Conservation (phyloP, 768 basidiomycete species). For the Serpula lacrymans region DNA sequence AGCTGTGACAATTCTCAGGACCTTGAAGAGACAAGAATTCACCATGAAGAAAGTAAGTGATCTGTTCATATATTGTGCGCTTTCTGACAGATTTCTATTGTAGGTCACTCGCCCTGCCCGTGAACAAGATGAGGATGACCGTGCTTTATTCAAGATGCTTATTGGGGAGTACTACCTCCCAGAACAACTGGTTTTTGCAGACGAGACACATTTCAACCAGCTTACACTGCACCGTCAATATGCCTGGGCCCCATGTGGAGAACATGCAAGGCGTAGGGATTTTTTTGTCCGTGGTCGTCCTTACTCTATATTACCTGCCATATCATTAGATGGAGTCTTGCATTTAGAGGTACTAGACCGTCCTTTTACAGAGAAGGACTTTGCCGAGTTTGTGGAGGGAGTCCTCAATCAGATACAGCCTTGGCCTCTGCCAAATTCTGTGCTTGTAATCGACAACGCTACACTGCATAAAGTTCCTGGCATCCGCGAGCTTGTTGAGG, state of each 20-base stretch:
- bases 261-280: constrained; percentile 8
- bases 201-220: constrained; percentile 28
- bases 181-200: constrained; percentile 27
- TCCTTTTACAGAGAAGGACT: constrained; percentile 24
- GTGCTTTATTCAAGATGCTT: constrained; percentile 5
- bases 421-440: constrained; percentile 31
- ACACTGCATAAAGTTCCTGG: constrained; percentile 27
- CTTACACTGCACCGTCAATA: constrained; percentile 13
- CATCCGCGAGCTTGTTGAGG: constrained; percentile 26
- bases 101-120: constrained; percentile 14
- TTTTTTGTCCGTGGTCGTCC: constrained; percentile 19
- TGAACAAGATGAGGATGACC: constrained; percentile 12
- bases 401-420: constrained; percentile 35
- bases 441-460: constrained; percentile 38
- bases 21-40: neutral
- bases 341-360: constrained; percentile 24
- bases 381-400: constrained; percentile 29
- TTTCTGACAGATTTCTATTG: neutral
- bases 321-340: constrained; percentile 33
- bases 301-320: constrained; percentile 35
- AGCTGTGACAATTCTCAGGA: constrained; percentile 13
- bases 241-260: constrained; percentile 26
- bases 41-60: constrained; percentile 7
- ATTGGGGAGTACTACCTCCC: constrained; percentile 9
- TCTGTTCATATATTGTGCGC: neutral